phyloP scores from a whole-genome alignment of 441 rosid species.

The Codiaeum variegatum region DNA sequence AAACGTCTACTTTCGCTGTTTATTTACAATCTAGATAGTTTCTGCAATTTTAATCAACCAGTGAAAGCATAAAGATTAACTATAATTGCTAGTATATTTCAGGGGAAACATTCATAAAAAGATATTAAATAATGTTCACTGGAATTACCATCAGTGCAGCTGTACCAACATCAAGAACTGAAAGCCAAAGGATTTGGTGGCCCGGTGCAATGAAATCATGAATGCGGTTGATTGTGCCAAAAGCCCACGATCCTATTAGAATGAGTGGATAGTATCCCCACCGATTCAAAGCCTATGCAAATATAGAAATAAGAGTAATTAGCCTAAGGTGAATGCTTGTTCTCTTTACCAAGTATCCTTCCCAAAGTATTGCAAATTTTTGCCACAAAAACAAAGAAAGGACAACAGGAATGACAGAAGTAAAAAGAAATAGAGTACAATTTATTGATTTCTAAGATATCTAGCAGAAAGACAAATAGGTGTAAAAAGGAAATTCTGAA shows the following conservation, averaged over 20 bases:
- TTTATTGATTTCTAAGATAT: not conserved
- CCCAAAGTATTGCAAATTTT: not conserved
- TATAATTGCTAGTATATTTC: not conserved
- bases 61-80: not conserved
- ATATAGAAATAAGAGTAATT: not conserved
- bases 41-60: not conserved
- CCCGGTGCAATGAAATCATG: conserved; percentile 85
- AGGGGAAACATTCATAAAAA: conserved; percentile 6
- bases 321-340: conserved; percentile 10
- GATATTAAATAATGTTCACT: conserved; percentile 6
- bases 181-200: conserved; percentile 85
- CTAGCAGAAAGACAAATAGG: not conserved
- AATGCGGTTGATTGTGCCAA: conserved; percentile 80
- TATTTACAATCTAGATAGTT: not conserved
- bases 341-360: not conserved
- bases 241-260: conserved; percentile 94
- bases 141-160: conserved; percentile 82
- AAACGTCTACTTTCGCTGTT: not conserved
- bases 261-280: conserved; percentile 99
- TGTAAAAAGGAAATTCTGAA: not conserved
- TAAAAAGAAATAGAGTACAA: not conserved
- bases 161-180: conserved; percentile 89
- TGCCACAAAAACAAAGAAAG: not conserved
- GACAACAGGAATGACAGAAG: not conserved
- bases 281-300: conserved; percentile 68